Conservation (phyloP, 1,284 basidiomycete genomes). For the Sporisorium exsertum region DNA sequence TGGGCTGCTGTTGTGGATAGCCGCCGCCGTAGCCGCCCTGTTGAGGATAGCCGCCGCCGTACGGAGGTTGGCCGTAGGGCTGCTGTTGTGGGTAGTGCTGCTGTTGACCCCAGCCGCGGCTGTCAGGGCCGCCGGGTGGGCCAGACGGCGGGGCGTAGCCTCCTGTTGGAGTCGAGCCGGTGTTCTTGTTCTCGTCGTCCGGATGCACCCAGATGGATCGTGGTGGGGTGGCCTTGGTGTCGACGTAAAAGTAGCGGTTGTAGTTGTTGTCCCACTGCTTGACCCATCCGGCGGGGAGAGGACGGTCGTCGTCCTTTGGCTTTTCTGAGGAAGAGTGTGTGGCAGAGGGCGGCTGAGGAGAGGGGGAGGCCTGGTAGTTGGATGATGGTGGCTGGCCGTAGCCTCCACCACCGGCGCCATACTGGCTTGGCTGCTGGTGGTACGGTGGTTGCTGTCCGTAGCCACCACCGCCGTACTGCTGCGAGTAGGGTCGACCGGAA, state of each 20-base stretch:
- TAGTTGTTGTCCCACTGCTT: conserved; percentile 67
- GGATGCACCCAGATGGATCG: conserved; percentile 67
- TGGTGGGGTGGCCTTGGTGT: conserved; percentile 62
- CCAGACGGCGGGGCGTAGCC: conserved; percentile 53
- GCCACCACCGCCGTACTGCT: conserved; percentile 36
- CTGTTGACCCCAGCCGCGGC: conserved; percentile 41
- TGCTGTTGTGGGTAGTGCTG: conserved; percentile 18
- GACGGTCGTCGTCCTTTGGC: conserved; percentile 51
- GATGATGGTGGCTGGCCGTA: conserved; percentile 8
- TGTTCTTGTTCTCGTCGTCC: conserved; percentile 42
- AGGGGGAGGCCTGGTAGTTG: conserved; percentile 9
- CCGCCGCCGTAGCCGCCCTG: conserved; percentile 33
- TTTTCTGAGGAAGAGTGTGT: conserved; percentile 20
- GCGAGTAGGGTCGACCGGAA: conserved; percentile 31
- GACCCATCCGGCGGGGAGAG: conserved; percentile 62
- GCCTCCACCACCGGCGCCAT: conserved; percentile 19
- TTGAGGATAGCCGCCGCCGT: conserved; percentile 23
- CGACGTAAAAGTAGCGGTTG: conserved; percentile 66
- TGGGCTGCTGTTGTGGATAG: conserved; percentile 44
- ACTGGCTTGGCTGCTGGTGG: conserved; percentile 26
- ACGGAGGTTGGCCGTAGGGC: conserved; percentile 14
- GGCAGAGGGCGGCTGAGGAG: conserved; percentile 7
- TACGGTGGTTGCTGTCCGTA: conserved; percentile 37
- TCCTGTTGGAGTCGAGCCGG: conserved; percentile 1
- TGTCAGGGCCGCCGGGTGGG: conserved; percentile 44